These are phyloP conservation scores for Fusarium cicatricum DNA, from an alignment of 2,329 filamentous ascomycete genomes.

Conservation along the genomic window DNA sequence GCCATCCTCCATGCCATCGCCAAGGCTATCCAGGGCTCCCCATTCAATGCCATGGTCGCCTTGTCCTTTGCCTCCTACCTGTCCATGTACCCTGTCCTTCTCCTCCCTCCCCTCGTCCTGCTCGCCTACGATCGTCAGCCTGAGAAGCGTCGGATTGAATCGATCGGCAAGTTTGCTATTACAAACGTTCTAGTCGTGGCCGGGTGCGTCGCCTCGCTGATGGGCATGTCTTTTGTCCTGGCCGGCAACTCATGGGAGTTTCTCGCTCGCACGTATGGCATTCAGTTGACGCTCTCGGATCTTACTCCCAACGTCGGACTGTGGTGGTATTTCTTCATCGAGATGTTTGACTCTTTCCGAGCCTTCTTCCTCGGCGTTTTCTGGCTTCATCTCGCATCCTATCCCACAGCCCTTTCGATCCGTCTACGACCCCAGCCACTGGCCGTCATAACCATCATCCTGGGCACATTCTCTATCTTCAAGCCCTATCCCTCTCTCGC, in stretches of 20 bases:
- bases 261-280: slow-evolving; percentile 86
- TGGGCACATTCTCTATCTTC: slow-evolving; percentile 93
- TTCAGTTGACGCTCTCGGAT: slow-evolving; percentile 89
- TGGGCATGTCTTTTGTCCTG: slow-evolving; percentile 76
- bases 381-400: slow-evolving; percentile 92
- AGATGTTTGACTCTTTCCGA: slow-evolving; percentile 99
- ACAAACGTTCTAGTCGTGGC: slow-evolving; percentile 62
- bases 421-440: slow-evolving; percentile 86
- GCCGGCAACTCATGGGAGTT: slow-evolving; percentile 88
- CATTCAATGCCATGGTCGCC: slow-evolving; percentile 81
- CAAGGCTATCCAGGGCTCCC: slow-evolving; percentile 78
- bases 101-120: slow-evolving; percentile 83
- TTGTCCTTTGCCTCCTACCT: slow-evolving; percentile 89
- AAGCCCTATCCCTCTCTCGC: slow-evolving; percentile 96
- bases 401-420: slow-evolving; percentile 85
- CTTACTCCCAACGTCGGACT: slow-evolving; percentile 93
- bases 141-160: slow-evolving; percentile 46
- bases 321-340: slow-evolving; percentile 99
- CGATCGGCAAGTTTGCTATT: slow-evolving; percentile 59
- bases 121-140: slow-evolving; percentile 77
- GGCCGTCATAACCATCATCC: slow-evolving; percentile 82
- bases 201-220: slow-evolving; percentile 65
- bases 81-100: slow-evolving; percentile 87
- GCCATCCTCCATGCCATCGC: slow-evolving; percentile 86
- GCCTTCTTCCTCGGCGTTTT: slow-evolving; percentile 98